Conservation (phyloP, 495 filamentous ascomycete species). For the Hyaloscypha bicolor region DNA sequence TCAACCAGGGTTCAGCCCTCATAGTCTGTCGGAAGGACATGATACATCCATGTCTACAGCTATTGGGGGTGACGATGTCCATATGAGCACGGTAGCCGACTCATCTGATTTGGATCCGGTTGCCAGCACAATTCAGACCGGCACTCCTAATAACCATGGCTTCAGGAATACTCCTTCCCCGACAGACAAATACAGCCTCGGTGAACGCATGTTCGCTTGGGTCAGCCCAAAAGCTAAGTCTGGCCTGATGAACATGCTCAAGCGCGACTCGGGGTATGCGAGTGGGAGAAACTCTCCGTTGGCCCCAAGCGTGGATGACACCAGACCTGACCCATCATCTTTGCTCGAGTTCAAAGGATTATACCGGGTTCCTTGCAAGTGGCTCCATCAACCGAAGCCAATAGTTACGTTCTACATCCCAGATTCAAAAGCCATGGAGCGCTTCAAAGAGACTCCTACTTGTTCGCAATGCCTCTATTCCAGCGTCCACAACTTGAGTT, state of each 20-base stretch:
- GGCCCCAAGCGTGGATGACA: not conserved
- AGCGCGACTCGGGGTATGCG: constrained; percentile 2
- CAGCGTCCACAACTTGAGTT: constrained; percentile 5
- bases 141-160: not conserved
- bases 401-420: not conserved
- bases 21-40: not conserved
- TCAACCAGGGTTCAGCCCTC: not conserved
- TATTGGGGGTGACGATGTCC: not conserved
- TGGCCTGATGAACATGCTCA: not conserved
- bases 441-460: not conserved
- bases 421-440: not conserved
- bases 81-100: not conserved
- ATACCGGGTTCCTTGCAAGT: not conserved
- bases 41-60: not conserved
- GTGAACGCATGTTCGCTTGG: not conserved
- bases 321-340: not conserved
- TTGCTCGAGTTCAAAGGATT: not conserved
- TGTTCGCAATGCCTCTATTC: not conserved
- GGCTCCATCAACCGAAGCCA: not conserved
- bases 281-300: constrained; percentile 1
- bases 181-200: not conserved
- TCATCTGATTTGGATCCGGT: not conserved
- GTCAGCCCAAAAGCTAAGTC: too few species aligned
- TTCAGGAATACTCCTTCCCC: not conserved
- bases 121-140: not conserved